Conservation (phyloP, 768 basidiomycete species). For the Cytidiella melzeri region DNA sequence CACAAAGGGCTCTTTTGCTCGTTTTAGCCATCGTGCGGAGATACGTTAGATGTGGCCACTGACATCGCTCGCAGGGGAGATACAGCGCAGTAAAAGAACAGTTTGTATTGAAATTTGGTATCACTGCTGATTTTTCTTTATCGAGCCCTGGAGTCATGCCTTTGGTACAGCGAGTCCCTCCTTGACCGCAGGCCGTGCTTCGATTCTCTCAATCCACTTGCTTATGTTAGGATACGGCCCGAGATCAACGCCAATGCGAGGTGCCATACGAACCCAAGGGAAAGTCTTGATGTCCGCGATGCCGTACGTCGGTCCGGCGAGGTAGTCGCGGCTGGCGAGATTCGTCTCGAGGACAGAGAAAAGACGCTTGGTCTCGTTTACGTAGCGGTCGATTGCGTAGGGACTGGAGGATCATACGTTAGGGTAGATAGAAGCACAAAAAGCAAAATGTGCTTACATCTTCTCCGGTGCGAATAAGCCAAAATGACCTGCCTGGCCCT, state of each 20-base stretch:
- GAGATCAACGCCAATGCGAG: conserved; percentile 46
- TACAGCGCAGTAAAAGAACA: too few species aligned
- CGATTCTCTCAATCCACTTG: conserved; percentile 24
- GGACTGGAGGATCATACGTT: background rate
- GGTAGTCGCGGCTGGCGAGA: conserved; percentile 66
- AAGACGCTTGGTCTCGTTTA: conserved; percentile 74
- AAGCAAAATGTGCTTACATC: conserved; percentile 5
- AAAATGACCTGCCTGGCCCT: conserved; percentile 49
- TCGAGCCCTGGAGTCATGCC: too few species aligned
- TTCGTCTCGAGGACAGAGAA: conserved; percentile 80
- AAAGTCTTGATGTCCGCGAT: conserved; percentile 69
- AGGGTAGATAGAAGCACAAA: background rate
- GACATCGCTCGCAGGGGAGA: too few species aligned
- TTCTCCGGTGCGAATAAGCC: conserved; percentile 7
- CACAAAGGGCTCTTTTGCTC: too few species aligned
- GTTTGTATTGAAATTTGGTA: too few species aligned
- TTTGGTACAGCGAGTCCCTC: too few species aligned
- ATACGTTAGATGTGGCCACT: too few species aligned
- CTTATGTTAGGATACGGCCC: conserved; percentile 61
- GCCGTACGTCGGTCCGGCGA: conserved; percentile 68
- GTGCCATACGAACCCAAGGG: conserved; percentile 54
- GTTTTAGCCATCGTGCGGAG: too few species aligned
- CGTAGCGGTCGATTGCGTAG: background rate
- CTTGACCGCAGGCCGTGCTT: background rate
- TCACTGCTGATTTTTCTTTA: too few species aligned